Base-by-base conservation (phyloP, 495 filamentous ascomycete species). In the Bryoglossum gracile region DNA sequence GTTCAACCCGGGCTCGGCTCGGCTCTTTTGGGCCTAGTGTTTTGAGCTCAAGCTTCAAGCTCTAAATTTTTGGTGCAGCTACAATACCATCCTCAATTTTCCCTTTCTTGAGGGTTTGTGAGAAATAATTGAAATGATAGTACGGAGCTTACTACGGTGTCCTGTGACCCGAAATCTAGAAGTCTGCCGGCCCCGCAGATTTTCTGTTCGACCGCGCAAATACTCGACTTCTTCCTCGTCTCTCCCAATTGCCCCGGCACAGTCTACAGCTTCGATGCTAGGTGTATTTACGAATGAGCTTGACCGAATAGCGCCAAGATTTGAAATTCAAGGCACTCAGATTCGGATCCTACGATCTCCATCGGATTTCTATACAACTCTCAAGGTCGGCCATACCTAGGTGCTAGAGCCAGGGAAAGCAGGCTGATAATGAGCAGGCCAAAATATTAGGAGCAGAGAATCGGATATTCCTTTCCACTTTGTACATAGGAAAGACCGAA, bases 401-500 rank as follows among this genome's bases (percentile, higher is more conserved):
- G 26, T 26, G 9, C n/a, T 21, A 11, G 14, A 8, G 39, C 21
- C 23, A 6, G 44, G n/a, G 26, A 42, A 34, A 37, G 24, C 2
- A 41, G 38, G 30, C 48, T 56, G 53, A 58, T 53, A 5, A 6
- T 30, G 42, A 51, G 34, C 60, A 94, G 84, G 61, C 69, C 48
- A 94, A 88, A 70, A 96, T 99, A 56, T 74, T 74, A 28, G 77
- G 76, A 51, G 92, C 92, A 3, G 77, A 84, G 57, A 67, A 69
- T 39, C 77, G 87, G 52, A 83, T 99, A 58, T 99, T 89, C 63
- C 70, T 99, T 42, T 94, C 88, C 16, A 97, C 92, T 0, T 71
- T 99, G 24, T 99, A 99, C 60, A 89, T 99, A 58, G 92, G 92
- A 53, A 94, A 91, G 67, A 83, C 86, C 1, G 92, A 99, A 67